Conservation (phyloP, 2,329 filamentous ascomycete species). For the Beauveria medogensis region DNA sequence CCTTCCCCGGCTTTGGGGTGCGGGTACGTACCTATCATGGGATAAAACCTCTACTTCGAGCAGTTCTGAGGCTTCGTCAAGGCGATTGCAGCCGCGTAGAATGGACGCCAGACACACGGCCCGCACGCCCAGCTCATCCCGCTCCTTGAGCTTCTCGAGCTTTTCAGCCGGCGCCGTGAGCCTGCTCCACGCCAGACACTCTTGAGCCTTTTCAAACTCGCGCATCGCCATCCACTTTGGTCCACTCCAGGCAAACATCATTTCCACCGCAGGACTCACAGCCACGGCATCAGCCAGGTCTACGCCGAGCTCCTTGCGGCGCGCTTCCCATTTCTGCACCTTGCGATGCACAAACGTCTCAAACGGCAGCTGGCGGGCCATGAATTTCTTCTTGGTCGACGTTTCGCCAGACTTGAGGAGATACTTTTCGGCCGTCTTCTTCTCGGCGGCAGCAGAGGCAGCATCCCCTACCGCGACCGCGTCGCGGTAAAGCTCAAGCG, state of each 20-base stretch:
- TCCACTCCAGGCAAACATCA: slow-evolving; percentile 92
- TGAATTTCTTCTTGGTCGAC: slow-evolving; percentile 79
- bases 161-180: slow-evolving; percentile 36
- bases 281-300: slow-evolving; percentile 75
- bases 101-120: slow-evolving; percentile 60
- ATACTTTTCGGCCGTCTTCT: slow-evolving; percentile 57
- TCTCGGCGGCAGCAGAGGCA: slow-evolving; percentile 46
- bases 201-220: slow-evolving; percentile 57
- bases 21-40: slow-evolving; percentile 48
- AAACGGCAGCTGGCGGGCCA: slow-evolving; percentile 83
- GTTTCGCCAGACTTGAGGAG: slow-evolving; percentile 64
- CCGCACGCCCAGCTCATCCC: slow-evolving; percentile 56
- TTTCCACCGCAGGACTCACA: slow-evolving; percentile 74
- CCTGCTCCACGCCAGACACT: slow-evolving; percentile 56
- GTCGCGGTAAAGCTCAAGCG: slow-evolving; percentile 74
- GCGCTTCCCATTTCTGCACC: slow-evolving; percentile 77
- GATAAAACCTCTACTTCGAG: slow-evolving; percentile 57
- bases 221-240: slow-evolving; percentile 65
- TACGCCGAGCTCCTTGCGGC: slow-evolving; percentile 58
- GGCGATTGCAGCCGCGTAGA: slow-evolving; percentile 53
- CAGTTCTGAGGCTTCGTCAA: slow-evolving; percentile 56
- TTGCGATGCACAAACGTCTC: slow-evolving; percentile 81
- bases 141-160: slow-evolving; percentile 37
- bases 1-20: too few relatives aligned
- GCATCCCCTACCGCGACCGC: slow-evolving; percentile 30